Evolutionary conservation across 176 grass and related monocot species (phyloP).

Genomic region (Ensete ventricosum): DNA sequence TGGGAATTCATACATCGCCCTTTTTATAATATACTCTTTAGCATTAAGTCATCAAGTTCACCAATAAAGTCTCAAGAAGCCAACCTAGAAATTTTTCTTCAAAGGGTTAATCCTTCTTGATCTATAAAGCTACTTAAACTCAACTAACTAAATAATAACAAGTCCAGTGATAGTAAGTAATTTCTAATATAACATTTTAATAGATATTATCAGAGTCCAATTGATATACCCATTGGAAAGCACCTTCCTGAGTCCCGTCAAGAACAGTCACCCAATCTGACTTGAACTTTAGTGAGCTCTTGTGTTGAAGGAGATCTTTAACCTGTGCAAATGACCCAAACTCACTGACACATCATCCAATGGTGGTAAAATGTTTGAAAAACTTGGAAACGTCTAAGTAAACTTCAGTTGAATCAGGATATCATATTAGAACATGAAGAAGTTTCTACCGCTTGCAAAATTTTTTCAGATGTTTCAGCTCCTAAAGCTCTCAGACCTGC

Average conservation of each 20-base stretch:
- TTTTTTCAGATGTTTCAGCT: constrained; percentile 69
- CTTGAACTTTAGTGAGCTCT: constrained; percentile 83
- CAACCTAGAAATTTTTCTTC: not conserved
- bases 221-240: constrained; percentile 78
- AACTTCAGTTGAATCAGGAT: not conserved
- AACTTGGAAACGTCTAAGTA: not conserved
- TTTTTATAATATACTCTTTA: too few relatives aligned
- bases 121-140: not conserved
- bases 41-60: too few relatives aligned
- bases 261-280: constrained; percentile 87
- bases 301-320: constrained; percentile 70
- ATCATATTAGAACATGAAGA: constrained; percentile 5
- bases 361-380: not conserved
- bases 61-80: not conserved
- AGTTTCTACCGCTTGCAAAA: constrained; percentile 82
- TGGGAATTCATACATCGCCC: not conserved
- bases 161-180: not conserved
- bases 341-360: constrained; percentile 4
- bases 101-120: not conserved
- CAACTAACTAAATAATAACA: not conserved
- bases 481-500: constrained; percentile 94
- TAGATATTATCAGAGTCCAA: not conserved
- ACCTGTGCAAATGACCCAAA: constrained; percentile 44
- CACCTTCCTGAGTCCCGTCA: constrained; percentile 91
- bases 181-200: not conserved